phyloP scores from a whole-genome alignment of 169 alveolate genomes.

The Plasmodium gonderi region DNA sequence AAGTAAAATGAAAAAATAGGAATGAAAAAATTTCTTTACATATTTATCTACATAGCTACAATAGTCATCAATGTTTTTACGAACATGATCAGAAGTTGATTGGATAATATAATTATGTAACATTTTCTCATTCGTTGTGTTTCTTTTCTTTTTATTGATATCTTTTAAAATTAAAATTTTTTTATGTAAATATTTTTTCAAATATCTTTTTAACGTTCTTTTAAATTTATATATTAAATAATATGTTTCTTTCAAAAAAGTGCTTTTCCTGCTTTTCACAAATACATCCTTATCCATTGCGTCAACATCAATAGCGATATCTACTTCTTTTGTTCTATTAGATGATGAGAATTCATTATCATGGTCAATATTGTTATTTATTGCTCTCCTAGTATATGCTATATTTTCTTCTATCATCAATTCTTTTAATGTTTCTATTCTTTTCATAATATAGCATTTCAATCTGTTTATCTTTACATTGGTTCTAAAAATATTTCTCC shows the following conservation, averaged over 20 bases:
- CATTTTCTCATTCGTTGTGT: neutral
- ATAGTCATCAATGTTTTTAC: neutral
- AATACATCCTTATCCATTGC: neutral
- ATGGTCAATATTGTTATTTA: neutral
- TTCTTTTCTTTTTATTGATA: neutral
- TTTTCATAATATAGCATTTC: conserved; percentile 4
- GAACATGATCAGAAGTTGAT: neutral
- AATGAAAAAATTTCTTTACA: neutral
- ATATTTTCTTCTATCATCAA: conserved; percentile 9
- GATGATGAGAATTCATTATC: neutral
- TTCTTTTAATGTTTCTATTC: conserved; percentile 13
- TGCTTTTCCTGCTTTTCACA: neutral
- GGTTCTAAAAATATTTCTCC: neutral
- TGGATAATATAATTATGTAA: neutral
- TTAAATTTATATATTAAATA: neutral
- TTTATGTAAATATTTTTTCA: conserved; percentile 2
- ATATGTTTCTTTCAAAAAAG: neutral
- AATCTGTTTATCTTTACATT: neutral
- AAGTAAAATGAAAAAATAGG: conserved; percentile 9
- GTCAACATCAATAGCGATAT: neutral
- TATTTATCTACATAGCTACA: conserved; percentile 5
- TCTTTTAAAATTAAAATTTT: neutral
- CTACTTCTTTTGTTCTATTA: too few relatives aligned
- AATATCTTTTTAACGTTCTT: neutral
- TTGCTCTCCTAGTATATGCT: neutral